A percentile compares a stretch with the other conserved stretches of the same genome.
These are phyloP conservation scores for Polygonum maritimum DNA, from an alignment of 148 eudicot genomes.

Conservation along the genomic window DNA sequence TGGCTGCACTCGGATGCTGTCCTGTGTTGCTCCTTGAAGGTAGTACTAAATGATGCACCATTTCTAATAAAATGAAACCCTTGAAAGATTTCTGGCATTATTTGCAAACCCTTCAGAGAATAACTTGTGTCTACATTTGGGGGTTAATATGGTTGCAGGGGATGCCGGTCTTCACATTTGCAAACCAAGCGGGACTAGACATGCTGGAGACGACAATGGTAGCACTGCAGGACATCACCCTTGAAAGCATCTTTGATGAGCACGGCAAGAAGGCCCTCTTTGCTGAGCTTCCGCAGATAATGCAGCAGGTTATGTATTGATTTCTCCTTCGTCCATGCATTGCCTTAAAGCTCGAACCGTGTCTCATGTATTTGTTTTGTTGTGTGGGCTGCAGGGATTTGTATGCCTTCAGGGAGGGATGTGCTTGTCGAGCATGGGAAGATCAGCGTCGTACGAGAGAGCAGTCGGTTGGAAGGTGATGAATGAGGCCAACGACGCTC, in stretches of 20 bases:
- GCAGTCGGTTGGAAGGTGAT: constrained; percentile 16
- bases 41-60: constrained; percentile 1
- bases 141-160: constrained; percentile 31
- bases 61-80: no score
- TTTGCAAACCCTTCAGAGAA: no score
- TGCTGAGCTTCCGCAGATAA: constrained; percentile 68
- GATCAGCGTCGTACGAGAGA: constrained; percentile 15
- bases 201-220: constrained; percentile 83
- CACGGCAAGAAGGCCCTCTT: constrained; percentile 50
- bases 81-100: no score
- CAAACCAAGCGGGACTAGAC: constrained; percentile 79
- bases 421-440: constrained; percentile 14
- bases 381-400: constrained; percentile 3
- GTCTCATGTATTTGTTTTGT: no score
- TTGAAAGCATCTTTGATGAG: constrained; percentile 69
- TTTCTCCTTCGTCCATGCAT: neutral
- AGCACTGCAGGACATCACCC: constrained; percentile 63
- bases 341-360: neutral
- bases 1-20: constrained; percentile 58
- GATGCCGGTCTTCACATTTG: constrained; percentile 67
- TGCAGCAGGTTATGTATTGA: constrained; percentile 59
- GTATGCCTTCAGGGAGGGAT: constrained; percentile 13
- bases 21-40: constrained; percentile 66
- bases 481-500: constrained; percentile 11
- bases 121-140: no score